These are phyloP conservation scores for Aegilops longissima DNA, from an alignment of 176 grass and related monocot genomes.

Conservation along the genomic window DNA sequence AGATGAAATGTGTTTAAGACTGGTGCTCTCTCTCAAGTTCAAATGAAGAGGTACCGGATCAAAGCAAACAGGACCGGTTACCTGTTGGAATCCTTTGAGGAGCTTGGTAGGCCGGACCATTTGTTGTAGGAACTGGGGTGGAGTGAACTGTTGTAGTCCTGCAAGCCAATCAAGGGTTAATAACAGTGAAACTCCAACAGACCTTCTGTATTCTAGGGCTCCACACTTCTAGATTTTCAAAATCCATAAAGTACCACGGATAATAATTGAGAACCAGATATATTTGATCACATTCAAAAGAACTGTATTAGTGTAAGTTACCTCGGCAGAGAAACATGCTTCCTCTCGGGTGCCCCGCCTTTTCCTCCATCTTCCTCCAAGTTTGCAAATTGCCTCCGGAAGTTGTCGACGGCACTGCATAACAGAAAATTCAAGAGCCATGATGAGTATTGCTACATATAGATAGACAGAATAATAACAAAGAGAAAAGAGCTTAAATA, in stretches of 20 bases:
- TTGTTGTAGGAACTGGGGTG: slow-evolving; percentile 35
- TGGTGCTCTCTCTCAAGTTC: not conserved
- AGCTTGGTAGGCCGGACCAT: slow-evolving; percentile 29
- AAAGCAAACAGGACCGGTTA: not conserved
- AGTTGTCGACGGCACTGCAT: slow-evolving; percentile 89
- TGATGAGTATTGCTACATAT: not conserved
- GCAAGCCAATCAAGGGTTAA: slow-evolving; percentile 25
- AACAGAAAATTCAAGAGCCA: slow-evolving; percentile 14
- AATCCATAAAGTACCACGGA: no score
- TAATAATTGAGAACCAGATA: no score
- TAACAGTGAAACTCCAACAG: no score
- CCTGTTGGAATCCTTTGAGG: slow-evolving; percentile 73
- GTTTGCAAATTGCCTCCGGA: slow-evolving; percentile 89
- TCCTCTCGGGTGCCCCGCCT: slow-evolving; percentile 57
- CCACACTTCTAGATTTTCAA: no score
- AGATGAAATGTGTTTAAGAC: slow-evolving; percentile 21
- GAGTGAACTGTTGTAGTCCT: slow-evolving; percentile 81
- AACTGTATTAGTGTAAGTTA: slow-evolving; percentile 23
- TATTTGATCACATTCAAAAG: not conserved
- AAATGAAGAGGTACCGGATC: not conserved
- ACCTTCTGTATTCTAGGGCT: no score
- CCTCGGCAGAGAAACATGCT: slow-evolving; percentile 99
- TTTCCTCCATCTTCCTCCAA: slow-evolving; percentile 89
- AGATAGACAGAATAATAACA: slow-evolving; percentile 11
- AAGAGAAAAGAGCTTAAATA: not conserved